Conservation (phyloP, 805 yeast species). For the Candida anglica region DNA sequence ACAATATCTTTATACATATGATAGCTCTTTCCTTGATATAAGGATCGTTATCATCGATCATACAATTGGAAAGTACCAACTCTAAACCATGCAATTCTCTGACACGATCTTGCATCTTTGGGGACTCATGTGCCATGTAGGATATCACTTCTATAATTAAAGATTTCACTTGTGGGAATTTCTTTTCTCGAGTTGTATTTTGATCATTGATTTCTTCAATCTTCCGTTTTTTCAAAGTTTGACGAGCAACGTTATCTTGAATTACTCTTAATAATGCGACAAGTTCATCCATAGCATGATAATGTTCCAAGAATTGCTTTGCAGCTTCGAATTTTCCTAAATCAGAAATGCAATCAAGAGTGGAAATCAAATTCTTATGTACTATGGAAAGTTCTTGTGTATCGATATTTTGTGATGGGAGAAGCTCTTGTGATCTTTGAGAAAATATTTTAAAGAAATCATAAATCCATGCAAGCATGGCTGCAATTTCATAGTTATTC, state of each 20-base stretch:
- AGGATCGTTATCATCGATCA: slow-evolving; percentile 86
- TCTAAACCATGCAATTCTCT: slow-evolving; percentile 67
- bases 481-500: slow-evolving; percentile 33
- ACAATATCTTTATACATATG: slow-evolving; percentile 65
- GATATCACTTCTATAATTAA: slow-evolving; percentile 65
- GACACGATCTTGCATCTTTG: slow-evolving; percentile 60
- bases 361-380: slow-evolving; percentile 16
- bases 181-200: slow-evolving; percentile 2
- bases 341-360: slow-evolving; percentile 40
- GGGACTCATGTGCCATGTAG: slow-evolving; percentile 48
- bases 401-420: slow-evolving; percentile 10
- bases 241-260: slow-evolving; percentile 37
- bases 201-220: slow-evolving; percentile 6
- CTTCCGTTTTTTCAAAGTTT: slow-evolving; percentile 20
- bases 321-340: slow-evolving; percentile 37
- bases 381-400: slow-evolving; percentile 6
- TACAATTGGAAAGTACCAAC: slow-evolving; percentile 71
- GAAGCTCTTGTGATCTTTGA: slow-evolving; percentile 8
- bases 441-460: slow-evolving; percentile 22
- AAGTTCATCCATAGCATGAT: slow-evolving; percentile 31
- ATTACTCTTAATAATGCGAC: slow-evolving; percentile 34
- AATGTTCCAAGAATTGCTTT: slow-evolving; percentile 38
- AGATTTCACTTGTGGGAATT: slow-evolving; percentile 64
- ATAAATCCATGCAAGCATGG: slow-evolving; percentile 39
- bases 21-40: slow-evolving; percentile 82